Percentiles rank a stretch among this genome's conserved stretches.
Evolutionary conservation across 495 filamentous ascomycete genomes (phyloP).

Genomic region (Penicillium antarcticum): DNA sequence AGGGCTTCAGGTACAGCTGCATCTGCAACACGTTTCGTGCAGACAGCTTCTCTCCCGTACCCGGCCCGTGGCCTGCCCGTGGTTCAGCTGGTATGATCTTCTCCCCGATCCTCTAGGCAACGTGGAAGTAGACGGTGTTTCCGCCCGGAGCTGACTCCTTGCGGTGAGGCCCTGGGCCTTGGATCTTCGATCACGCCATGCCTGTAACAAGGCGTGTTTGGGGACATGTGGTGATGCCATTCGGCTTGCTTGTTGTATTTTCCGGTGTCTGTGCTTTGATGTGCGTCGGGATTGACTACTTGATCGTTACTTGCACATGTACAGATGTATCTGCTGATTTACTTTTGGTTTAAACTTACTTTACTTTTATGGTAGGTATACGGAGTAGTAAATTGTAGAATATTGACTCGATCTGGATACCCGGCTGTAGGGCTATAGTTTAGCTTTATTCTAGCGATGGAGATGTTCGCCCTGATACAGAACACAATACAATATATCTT

Average conservation of each 20-base stretch:
- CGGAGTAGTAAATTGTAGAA: not conserved
- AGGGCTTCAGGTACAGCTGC: slow-evolving; percentile 1
- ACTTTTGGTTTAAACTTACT: no score
- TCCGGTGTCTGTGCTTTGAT: not conserved
- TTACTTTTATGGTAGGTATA: not conserved
- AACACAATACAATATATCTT: not conserved
- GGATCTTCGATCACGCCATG: slow-evolving; percentile 14
- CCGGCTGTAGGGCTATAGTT: no score
- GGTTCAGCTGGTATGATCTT: no score
- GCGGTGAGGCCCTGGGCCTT: slow-evolving; percentile 4
- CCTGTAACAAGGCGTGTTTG: not conserved
- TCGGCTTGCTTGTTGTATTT: not conserved
- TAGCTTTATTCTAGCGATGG: not conserved
- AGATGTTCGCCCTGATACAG: no score
- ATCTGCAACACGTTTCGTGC: not conserved
- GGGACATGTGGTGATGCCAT: slow-evolving; percentile 1
- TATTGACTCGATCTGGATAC: slow-evolving; percentile 1
- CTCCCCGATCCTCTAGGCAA: no score
- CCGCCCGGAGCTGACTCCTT: slow-evolving; percentile 6
- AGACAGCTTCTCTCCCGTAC: not conserved
- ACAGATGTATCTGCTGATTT: no score
- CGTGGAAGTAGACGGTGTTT: not conserved
- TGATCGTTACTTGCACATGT: no score
- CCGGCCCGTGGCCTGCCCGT: no score
- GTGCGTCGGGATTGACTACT: not conserved